Evolutionary conservation across 1,284 basidiomycete species (phyloP), one percentile per base, ranked within the genome.

Genomic region (Ganoderma lucidum): DNA sequence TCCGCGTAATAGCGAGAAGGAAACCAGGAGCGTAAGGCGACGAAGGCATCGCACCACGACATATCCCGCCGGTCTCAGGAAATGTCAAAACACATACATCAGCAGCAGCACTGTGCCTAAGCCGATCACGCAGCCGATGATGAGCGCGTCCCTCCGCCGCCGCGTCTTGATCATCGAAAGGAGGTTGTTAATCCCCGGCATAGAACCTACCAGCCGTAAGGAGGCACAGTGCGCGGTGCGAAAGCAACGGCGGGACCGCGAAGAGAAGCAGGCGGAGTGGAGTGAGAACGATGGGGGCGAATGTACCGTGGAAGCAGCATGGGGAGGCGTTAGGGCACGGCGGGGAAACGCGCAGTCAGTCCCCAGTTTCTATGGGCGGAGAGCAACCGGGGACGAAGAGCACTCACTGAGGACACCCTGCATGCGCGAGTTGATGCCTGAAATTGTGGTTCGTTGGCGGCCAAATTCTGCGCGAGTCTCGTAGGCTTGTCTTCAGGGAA

Each of bases 401-500:
- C 15, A 84, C 93, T 70, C 75, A 96, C 95, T 91, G 23, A 97
- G 82, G 23, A 97, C 94, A 63, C 90, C 87, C 62, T 87, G 82
- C 90, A 99, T 96, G 30, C 97, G 89, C 10, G 89, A 83, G 78
- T 95, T 94, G 74, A 98, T 95, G 28, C 89, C 86, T 10, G 88
- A 82, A 51, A 99, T 83, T 39, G 92, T 89, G 5, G 86, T 81
- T 23, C 95, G 87, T 81, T 99, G 98, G 63, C 90, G 87, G n/a
- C 87, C 84, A 80, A 99, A 98, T 79, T 99, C 97, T 44, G 94
- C 87, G n/a, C 97, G 91, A 0, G 97, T 99, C 75, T 96, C 97
- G 76, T 98, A 98, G 39, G 98, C 98, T 90, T 99, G 97, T 64
- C 96, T 98, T 73, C 48, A 19, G 10, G 45, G 15, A 23, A 61